Evolutionary conservation across 164 flowering plant species (phyloP), one percentile per base, ranked within the genome.

Genomic region (Vitis amurensis): DNA sequence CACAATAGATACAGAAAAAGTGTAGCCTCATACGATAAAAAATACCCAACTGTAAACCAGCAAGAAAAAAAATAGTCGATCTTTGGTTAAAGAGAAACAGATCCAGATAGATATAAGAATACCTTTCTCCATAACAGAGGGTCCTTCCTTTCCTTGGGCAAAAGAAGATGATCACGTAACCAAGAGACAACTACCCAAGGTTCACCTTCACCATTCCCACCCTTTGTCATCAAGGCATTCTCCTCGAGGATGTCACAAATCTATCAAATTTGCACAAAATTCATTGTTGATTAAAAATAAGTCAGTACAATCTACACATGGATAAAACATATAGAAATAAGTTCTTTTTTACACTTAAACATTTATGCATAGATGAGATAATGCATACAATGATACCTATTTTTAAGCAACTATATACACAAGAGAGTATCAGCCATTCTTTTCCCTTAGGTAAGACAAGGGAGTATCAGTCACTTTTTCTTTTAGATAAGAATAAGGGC

Each of bases 161-260:
- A 80, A 68, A 96, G 93, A 67, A 96, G 89, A 85, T 91, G 92
- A 84, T 96, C 99, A 57, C 98, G 80, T 63, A 96, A 80, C 79
- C 83, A 76, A 59, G 98, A 91, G 37, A 93, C 90, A 72, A 96
- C 90, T 50, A 92, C 86, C 98, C 97, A 96, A 9, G 97, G 81
- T 68, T 89, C 98, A 75, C 74, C 72, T 70, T 77, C 85, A 57
- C 85, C 81, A 73, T 69, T 69, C 15, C 14, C 50, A 71, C 77
- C 79, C 67, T 81, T 89, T 63, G 95, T 77, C 59, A 17, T 77
- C 66, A 87, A 48, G 8, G 97, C 95, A 77, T 77, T 85, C 77
- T 96, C 99, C 75, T 96, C 99, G 30, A 93, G 98, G 64, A 88
- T 78, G 50, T 96, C 97, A 81, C 99, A 96, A 9, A 92, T 92